Evolutionary conservation across 169 alveolate genomes (phyloP).

Genomic region (Plasmodium knowlesi): DNA sequence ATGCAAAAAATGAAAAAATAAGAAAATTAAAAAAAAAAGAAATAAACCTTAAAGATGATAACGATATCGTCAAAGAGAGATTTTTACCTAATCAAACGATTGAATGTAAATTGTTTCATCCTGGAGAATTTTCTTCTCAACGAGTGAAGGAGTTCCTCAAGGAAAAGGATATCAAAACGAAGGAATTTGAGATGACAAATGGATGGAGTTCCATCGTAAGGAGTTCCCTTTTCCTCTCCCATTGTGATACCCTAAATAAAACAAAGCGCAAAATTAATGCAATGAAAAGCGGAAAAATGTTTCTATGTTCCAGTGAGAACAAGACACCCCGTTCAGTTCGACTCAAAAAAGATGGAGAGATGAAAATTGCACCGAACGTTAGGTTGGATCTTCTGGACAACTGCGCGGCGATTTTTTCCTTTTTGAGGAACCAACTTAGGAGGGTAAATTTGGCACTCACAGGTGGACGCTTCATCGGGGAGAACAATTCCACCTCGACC

Average conservation of each 20-base stretch:
- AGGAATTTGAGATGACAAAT: not conserved
- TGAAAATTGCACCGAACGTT: not conserved
- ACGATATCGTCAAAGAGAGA: not conserved
- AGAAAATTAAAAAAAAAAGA: not conserved
- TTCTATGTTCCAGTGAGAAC: conserved; percentile 1
- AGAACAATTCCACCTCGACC: not conserved
- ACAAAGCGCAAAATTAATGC: not conserved
- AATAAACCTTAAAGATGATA: conserved; percentile 18
- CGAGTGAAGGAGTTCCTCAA: not conserved
- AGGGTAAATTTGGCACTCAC: not conserved
- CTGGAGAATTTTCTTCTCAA: not conserved
- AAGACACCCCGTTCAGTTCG: not conserved
- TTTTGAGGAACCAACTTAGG: conserved; percentile 10
- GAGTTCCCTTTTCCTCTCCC: not conserved
- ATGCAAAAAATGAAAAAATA: not conserved
- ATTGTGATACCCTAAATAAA: not conserved
- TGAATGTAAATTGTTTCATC: not conserved
- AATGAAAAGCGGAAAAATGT: conserved; percentile 5
- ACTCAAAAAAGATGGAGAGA: not conserved
- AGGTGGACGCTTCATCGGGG: not conserved
- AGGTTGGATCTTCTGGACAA: conserved; percentile 5
- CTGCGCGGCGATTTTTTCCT: not conserved
- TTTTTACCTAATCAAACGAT: not conserved
- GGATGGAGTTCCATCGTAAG: not conserved
- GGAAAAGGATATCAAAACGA: not conserved